phyloP scores from a whole-genome alignment of 2,329 filamentous ascomycete genomes.

The Xenosphaeropsis pyriputrescens region DNA sequence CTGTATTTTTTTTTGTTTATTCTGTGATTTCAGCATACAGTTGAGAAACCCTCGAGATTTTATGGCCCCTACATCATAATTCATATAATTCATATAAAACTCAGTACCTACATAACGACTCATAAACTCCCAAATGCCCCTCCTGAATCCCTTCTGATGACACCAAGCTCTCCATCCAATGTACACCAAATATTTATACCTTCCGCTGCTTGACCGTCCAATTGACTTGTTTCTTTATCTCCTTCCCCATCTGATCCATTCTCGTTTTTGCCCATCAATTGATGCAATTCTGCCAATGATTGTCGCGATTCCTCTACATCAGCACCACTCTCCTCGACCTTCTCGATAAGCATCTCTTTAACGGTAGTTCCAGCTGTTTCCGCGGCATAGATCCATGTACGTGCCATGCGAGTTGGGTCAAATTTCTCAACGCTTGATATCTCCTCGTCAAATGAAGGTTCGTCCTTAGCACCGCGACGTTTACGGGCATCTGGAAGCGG shows the following conservation, averaged over 20 bases:
- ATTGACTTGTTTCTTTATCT: constrained; percentile 1
- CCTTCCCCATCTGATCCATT: background rate
- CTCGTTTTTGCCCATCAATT: constrained; percentile 24
- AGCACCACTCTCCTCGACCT: constrained; percentile 40
- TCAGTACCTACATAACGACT: too few relatives aligned
- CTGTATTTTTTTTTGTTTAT: too few relatives aligned
- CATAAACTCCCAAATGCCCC: too few relatives aligned
- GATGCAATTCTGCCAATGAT: constrained; percentile 31
- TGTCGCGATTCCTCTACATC: constrained; percentile 37
- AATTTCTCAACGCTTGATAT: constrained; percentile 22
- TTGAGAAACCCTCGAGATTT: too few relatives aligned
- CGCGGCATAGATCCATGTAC: constrained; percentile 44
- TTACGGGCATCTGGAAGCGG: constrained; percentile 22
- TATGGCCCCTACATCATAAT: too few relatives aligned
- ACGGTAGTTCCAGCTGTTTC: constrained; percentile 44
- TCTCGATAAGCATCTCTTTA: constrained; percentile 41
- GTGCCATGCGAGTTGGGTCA: constrained; percentile 27
- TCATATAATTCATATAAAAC: too few relatives aligned
- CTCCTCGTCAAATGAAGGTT: constrained; percentile 29
- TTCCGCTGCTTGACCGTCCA: constrained; percentile 1
- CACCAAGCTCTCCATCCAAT: constrained; percentile 16
- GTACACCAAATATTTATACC: constrained; percentile 13
- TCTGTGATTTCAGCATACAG: too few relatives aligned
- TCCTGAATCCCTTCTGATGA: constrained; percentile 1
- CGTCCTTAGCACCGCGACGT: constrained; percentile 13